A percentile compares a stretch with the other conserved stretches of the same genome.
Evolutionary conservation across 2,329 filamentous ascomycete species (phyloP).

Genomic region (Xylaria sp.): DNA sequence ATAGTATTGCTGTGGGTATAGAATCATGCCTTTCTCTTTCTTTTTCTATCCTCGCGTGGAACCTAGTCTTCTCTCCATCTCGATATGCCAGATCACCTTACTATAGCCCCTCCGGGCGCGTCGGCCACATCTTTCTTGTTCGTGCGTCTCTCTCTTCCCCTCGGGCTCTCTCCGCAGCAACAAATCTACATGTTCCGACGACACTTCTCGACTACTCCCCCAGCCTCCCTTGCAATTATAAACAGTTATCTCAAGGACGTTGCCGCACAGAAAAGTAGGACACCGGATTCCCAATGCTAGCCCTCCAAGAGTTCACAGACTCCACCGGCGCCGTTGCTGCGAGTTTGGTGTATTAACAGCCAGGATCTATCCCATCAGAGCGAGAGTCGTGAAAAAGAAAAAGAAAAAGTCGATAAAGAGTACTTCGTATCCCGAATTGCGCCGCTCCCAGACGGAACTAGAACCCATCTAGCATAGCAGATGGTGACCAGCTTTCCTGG

Average conservation of each 20-base stretch:
- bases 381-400: constrained; percentile 33
- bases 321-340: constrained; percentile 33
- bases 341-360: constrained; percentile 33
- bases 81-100: constrained; percentile 23
- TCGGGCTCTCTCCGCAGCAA: constrained; percentile 10
- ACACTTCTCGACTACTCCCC: constrained; percentile 3
- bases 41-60: constrained; percentile 22
- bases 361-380: constrained; percentile 33
- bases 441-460: constrained; percentile 22
- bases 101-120: constrained; percentile 21
- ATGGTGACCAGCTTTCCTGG: constrained; percentile 10
- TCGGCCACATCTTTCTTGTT: constrained; percentile 14
- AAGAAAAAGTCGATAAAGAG: constrained; percentile 22
- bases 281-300: constrained; percentile 31
- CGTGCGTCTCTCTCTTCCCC: constrained; percentile 15
- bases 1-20: constrained; percentile 11
- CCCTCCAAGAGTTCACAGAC: constrained; percentile 26
- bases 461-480: constrained; percentile 1
- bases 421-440: constrained; percentile 26
- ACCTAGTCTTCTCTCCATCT: constrained; percentile 20
- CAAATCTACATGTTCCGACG: constrained; percentile 15
- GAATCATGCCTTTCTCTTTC: constrained; percentile 21
- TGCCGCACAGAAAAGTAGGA: constrained; percentile 27
- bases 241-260: constrained; percentile 26
- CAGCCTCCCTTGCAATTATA: constrained; percentile 25